These are phyloP conservation scores for Metschnikowia bowlesiae DNA, from an alignment of 805 yeast species.

Conservation along the genomic window DNA sequence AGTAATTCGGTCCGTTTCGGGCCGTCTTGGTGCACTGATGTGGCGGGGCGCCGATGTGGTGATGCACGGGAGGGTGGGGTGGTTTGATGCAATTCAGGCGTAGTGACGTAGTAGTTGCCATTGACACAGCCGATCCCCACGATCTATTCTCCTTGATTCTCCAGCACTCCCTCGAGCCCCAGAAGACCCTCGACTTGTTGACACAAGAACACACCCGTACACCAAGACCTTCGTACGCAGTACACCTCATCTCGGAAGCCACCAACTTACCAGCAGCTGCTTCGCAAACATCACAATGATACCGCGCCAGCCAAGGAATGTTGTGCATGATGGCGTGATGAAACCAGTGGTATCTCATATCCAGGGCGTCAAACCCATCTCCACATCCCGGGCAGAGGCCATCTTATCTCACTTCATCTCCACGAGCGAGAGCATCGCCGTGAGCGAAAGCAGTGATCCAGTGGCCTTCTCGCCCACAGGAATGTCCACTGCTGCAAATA, in stretches of 20 bases:
- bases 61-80: no score
- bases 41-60: no score
- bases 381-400: slow-evolving; percentile 43
- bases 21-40: no score
- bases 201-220: background rate
- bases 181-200: no score
- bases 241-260: slow-evolving; percentile 2
- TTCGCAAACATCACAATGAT: slow-evolving; percentile 8
- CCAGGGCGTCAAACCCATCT: slow-evolving; percentile 23
- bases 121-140: no score
- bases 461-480: slow-evolving; percentile 23
- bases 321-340: slow-evolving; percentile 41
- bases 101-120: no score
- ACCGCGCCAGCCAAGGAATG: slow-evolving; percentile 38
- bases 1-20: no score
- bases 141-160: background rate
- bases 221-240: background rate
- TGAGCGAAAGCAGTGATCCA: slow-evolving; percentile 24
- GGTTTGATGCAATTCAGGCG: no score
- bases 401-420: slow-evolving; percentile 41
- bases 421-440: slow-evolving; percentile 32
- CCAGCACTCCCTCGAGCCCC: background rate
- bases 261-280: background rate
- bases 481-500: slow-evolving; percentile 28
- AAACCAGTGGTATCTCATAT: slow-evolving; percentile 43